phyloP scores from a whole-genome alignment of 2,329 filamentous ascomycete species.

The Zasmidium angulare region DNA sequence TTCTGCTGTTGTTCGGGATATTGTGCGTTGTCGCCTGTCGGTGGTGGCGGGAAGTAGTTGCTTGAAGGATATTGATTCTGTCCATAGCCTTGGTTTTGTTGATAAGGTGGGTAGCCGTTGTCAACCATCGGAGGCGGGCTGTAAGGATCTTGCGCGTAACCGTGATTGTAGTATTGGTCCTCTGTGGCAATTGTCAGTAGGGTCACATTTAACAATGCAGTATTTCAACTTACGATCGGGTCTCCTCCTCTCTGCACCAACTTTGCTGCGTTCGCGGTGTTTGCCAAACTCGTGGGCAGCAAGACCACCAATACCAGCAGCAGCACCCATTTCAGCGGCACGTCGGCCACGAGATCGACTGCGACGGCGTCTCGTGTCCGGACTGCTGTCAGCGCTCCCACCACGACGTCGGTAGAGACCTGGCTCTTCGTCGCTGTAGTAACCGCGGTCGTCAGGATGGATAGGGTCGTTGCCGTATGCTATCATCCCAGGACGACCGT shows the following conservation, averaged over 20 bases:
- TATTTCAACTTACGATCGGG: slow-evolving; percentile 17
- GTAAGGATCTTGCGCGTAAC: slow-evolving; percentile 28
- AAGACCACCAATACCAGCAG: slow-evolving; percentile 57
- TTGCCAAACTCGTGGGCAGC: slow-evolving; percentile 59
- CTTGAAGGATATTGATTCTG: slow-evolving; percentile 42
- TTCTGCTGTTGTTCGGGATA: slow-evolving; percentile 34
- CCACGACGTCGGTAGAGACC: slow-evolving; percentile 44
- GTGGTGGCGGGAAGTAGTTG: slow-evolving; percentile 53
- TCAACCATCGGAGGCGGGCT: slow-evolving; percentile 37
- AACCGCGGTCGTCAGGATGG: slow-evolving; percentile 50
- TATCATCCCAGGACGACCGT: slow-evolving; percentile 56
- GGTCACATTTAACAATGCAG: not conserved
- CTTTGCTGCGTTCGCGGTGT: slow-evolving; percentile 56
- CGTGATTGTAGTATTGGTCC: slow-evolving; percentile 23
- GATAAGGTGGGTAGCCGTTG: slow-evolving; percentile 30
- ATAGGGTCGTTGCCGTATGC: slow-evolving; percentile 65
- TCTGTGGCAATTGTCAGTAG: slow-evolving; percentile 7
- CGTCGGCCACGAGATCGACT: slow-evolving; percentile 48
- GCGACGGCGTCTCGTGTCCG: slow-evolving; percentile 37
- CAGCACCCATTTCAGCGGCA: slow-evolving; percentile 56
- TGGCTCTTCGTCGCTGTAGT: slow-evolving; percentile 42
- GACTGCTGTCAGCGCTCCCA: slow-evolving; percentile 43
- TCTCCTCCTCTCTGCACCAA: slow-evolving; percentile 34
- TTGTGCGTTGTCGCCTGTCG: slow-evolving; percentile 27
- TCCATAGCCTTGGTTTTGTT: slow-evolving; percentile 30